Conservation (phyloP, 345 rosid species). For the Eutrema japonicum region DNA sequence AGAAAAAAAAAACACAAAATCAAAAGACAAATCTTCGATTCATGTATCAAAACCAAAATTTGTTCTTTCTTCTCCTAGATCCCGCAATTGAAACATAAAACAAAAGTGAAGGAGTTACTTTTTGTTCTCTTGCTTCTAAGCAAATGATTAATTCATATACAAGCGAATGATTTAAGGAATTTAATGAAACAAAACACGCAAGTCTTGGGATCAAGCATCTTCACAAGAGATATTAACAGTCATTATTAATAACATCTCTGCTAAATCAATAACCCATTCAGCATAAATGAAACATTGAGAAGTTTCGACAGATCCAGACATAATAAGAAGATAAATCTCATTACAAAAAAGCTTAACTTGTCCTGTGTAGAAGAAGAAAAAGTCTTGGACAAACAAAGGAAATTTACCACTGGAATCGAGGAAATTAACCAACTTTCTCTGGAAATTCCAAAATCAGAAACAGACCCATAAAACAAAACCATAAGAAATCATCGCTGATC, state of each 20-base stretch:
- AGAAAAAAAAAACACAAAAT: too few species aligned
- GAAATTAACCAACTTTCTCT: slow-evolving; percentile 23
- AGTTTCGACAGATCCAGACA: slow-evolving; percentile 19
- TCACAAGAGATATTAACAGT: too few species aligned
- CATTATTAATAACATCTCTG: neutral
- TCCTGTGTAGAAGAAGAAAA: neutral
- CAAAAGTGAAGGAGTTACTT: neutral
- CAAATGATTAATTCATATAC: slow-evolving; percentile 24
- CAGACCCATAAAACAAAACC: slow-evolving; percentile 16
- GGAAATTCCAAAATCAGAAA: slow-evolving; percentile 4
- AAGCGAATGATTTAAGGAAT: slow-evolving; percentile 25
- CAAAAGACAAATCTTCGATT: too few species aligned
- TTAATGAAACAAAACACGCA: slow-evolving; percentile 34
- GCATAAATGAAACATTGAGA: neutral
- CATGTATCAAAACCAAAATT: too few species aligned
- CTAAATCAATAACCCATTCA: neutral
- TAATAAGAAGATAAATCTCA: neutral
- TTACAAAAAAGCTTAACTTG: neutral
- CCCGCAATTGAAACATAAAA: too few species aligned
- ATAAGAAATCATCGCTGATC: neutral
- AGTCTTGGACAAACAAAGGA: neutral
- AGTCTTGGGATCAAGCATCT: slow-evolving; percentile 34
- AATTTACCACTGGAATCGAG: neutral
- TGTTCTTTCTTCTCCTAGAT: too few species aligned
- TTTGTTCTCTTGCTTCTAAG: slow-evolving; percentile 30